Base-by-base conservation (phyloP, 371 early-diverging fungal genomes). In the Apophysomyces elegans region DNA sequence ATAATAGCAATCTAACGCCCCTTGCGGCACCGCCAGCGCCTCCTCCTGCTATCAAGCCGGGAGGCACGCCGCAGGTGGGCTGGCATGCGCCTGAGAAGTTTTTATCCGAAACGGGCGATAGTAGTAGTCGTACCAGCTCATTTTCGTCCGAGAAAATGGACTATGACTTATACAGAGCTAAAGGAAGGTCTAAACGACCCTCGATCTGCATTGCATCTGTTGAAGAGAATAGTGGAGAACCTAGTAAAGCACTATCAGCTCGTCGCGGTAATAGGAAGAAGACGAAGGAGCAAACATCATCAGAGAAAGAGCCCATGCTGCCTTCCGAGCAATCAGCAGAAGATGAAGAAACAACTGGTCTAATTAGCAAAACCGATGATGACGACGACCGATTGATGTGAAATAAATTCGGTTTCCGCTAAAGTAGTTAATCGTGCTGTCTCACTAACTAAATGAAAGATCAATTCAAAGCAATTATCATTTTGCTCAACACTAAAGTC, bases 11-110 rank as follows among this genome's bases (percentile, higher is more conserved):
- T n/a, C 44, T 7, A 12, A 45, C 44, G 7, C 2, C 44, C 14
- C 16, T 35, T 12, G 14, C 61, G 26, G 8, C 35, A 41, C 66
- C 66, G 8, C 66, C 66, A 12, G 47, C 66, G 9, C 69, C 64
- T 1, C 61, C 59, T 6, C 61, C 62, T 13, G 36, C 62, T 50
- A 35, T 21, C 11, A 16, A 50, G n/a, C 54, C 54, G 9, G 54
- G 54, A 61, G 5, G 32, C 21, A 13, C 61, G 37, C 21, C 41
- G n/a, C 16, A 6, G 8, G 13, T 36, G 32, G 58, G 45, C 1
- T 35, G 32, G 39, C 60, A 60, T 18, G 13, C 11, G 18, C 39
- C 45, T 37, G 62, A 62, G 7, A 50, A 26, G 21, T 21, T 50
- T 0, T 21, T 21, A 26, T 50, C 54, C 8, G 54, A 50, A 50